A percentile compares a stretch with the other conserved stretches of the same genome.
Evolutionary conservation across 139 green algal genomes (phyloP).

Genomic region (Coelastrella sp.): DNA sequence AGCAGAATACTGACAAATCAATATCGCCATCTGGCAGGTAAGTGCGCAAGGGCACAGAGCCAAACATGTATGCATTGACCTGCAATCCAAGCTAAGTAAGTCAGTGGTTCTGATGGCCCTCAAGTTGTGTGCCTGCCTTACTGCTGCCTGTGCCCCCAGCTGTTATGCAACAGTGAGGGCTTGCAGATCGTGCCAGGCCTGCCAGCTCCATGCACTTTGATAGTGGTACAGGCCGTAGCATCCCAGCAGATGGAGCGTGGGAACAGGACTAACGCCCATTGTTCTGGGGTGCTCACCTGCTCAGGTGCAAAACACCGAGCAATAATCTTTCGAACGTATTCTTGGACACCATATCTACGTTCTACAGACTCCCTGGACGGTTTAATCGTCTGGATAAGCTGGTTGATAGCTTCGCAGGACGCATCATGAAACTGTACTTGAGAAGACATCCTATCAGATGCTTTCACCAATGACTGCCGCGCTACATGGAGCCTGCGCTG

Average conservation of each 20-base stretch:
- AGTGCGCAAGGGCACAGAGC: constrained; percentile 94
- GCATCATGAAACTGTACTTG: neutral
- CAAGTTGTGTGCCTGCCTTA: neutral
- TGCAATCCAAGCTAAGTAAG: constrained; percentile 37
- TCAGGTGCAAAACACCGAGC: constrained; percentile 58
- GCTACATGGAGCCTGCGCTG: neutral
- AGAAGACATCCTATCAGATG: neutral
- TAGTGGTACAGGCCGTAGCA: neutral
- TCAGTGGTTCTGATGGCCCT: neutral
- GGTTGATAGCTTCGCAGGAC: neutral
- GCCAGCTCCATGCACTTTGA: neutral
- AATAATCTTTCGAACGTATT: constrained; percentile 62
- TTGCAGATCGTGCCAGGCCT: neutral
- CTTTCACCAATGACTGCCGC: neutral
- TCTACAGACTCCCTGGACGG: constrained; percentile 11
- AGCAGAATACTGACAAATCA: constrained; percentile 91
- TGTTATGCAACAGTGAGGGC: too few relatives aligned
- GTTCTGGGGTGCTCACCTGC: constrained; percentile 1
- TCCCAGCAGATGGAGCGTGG: neutral
- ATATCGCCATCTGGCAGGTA: constrained; percentile 99
- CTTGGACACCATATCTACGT: constrained; percentile 51
- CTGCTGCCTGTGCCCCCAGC: too few relatives aligned
- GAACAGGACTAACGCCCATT: neutral
- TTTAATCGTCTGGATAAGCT: constrained; percentile 32
- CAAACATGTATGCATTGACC: constrained; percentile 92